Evolutionary conservation across 768 basidiomycete species (phyloP), one percentile per base, ranked within the genome.

Genomic region (Termitomyces sp.): DNA sequence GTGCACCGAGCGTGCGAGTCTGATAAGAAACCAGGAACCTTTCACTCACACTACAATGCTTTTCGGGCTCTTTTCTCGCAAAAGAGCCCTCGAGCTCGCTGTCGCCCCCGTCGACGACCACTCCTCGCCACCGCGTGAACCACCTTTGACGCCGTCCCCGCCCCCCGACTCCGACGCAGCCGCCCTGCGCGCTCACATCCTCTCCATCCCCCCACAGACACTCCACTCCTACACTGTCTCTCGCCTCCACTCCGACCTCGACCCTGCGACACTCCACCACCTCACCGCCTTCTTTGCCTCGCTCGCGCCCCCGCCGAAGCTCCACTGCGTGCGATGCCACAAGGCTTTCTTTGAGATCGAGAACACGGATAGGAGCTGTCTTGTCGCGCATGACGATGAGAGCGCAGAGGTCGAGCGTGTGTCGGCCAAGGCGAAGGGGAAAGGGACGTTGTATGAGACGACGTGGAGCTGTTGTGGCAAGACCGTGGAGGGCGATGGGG

Each of bases 241-340:
- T 0, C 26, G 6, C 6, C 26, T 46, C 2, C 26, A 18, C 44
- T 9, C 26, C 44, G 2, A n/a, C 71, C 10, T 72, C 78, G 55
- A 59, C 9, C 63, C 70, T 2, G 62, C 68, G 22, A 76, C 75
- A 0, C 73, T 88, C 5, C 63, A 76, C 14, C 69, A 77, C 18
- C 73, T 91, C 6, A 72, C 79, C 3, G 46, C 72, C 0, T 91
- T 91, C 69, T 90, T 90, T 67, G 68, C 79, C 5, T 65, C 76
- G 3, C 83, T 92, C 46, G 72, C 75, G 0, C 87, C 86, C 0
- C 90, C 90, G 1, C 87, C 87, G 2, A 72, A 74, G 41, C 74
- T 89, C 10, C 90, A 92, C 61, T 92, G 90, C 59, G 78, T 84
- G 22, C 81, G 90, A 3, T 92, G 90, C 67, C 90, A 92, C 68